phyloP scores from a whole-genome alignment of 805 yeast species.

The Pachysolen tannophilus region DNA sequence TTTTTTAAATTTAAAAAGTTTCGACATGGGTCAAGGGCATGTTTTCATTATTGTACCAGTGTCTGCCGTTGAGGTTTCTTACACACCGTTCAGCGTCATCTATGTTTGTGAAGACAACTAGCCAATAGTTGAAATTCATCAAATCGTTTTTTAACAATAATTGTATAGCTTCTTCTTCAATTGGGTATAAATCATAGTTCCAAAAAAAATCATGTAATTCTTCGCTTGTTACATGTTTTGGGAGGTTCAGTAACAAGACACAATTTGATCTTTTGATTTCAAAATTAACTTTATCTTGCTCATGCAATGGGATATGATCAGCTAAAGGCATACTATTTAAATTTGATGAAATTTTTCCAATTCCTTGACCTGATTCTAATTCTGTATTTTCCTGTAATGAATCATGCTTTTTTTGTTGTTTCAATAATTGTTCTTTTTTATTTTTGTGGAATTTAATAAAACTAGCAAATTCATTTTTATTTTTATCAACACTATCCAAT shows the following conservation, averaged over 20 bases:
- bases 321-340: no score
- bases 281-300: background rate
- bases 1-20: background rate
- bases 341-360: no score
- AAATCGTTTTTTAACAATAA: slow-evolving; percentile 1
- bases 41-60: slow-evolving; percentile 18
- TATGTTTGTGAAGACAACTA: slow-evolving; percentile 36
- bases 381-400: no score
- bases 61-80: slow-evolving; percentile 41
- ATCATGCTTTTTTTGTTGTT: no score
- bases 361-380: no score
- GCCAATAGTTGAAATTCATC: slow-evolving; percentile 16
- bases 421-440: no score
- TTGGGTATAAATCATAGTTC: slow-evolving; percentile 37
- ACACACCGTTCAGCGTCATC: slow-evolving; percentile 44
- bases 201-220: slow-evolving; percentile 32
- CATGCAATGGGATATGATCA: slow-evolving; percentile 4
- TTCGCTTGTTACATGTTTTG: slow-evolving; percentile 30
- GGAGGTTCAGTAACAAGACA: slow-evolving; percentile 37
- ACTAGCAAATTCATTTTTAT: no score
- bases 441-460: no score
- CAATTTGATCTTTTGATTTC: slow-evolving; percentile 21
- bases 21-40: slow-evolving; percentile 26
- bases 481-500: no score
- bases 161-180: slow-evolving; percentile 13